Percentiles rank a stretch among this genome's conserved stretches.
Evolutionary conservation across 164 flowering plant genomes (phyloP).

Genomic region (Saururus chinensis): DNA sequence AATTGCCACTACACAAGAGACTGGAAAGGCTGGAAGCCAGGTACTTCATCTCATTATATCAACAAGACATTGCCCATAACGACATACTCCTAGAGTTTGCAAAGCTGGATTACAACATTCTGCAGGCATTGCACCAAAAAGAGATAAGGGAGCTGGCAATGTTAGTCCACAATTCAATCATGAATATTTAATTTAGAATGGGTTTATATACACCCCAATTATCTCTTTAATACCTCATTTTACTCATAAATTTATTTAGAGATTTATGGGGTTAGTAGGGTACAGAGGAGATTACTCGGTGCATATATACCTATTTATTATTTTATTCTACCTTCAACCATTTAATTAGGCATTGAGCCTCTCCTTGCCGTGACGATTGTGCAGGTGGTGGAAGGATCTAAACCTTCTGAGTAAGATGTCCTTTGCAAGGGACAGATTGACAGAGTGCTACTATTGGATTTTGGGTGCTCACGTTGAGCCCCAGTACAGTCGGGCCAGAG

Average conservation of each 20-base stretch:
- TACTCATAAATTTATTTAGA: no score
- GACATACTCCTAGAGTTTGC: constrained; percentile 7
- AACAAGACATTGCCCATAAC: not conserved
- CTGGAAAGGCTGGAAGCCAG: constrained; percentile 9
- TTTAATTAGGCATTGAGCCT: not conserved
- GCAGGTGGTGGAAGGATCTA: constrained; percentile 1
- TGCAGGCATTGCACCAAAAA: constrained; percentile 4
- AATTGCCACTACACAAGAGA: constrained; percentile 12
- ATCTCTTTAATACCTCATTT: no score
- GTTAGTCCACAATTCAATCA: no score
- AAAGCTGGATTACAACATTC: constrained; percentile 15
- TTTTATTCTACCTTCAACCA: not conserved
- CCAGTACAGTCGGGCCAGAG: constrained; percentile 1
- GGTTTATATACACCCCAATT: no score
- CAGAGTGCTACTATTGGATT: constrained; percentile 1
- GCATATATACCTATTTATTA: no score
- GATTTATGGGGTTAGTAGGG: no score
- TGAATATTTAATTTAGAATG: no score
- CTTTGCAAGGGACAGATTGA: constrained; percentile 3
- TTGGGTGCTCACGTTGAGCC: not conserved
- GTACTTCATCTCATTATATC: constrained; percentile 5
- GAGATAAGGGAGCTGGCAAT: constrained; percentile 4
- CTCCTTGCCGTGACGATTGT: no score
- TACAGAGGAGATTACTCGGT: no score
- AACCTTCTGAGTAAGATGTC: not conserved